A percentile compares a stretch with the other conserved stretches of the same genome.
phyloP scores from a whole-genome alignment of 2,329 filamentous ascomycete genomes.

The Trichocomaceae sp. region DNA sequence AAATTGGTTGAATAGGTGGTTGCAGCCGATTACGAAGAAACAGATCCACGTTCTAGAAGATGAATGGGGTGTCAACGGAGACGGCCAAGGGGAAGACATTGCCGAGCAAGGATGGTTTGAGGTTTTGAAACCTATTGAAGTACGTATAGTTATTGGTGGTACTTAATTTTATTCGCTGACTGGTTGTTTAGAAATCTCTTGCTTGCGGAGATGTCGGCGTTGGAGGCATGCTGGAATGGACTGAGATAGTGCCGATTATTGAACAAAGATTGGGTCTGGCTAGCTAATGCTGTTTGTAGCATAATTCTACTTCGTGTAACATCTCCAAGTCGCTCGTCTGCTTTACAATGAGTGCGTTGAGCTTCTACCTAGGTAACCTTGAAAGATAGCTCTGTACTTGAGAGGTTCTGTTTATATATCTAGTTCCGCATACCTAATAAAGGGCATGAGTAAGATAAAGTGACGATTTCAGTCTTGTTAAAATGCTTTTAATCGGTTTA shows the following conservation, averaged over 20 bases:
- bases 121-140: conserved; percentile 61
- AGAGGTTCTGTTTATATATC: not conserved
- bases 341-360: too few relatives aligned
- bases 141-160: not conserved
- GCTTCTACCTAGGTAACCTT: too few relatives aligned
- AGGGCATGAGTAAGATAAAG: too few relatives aligned
- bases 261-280: conserved; percentile 36
- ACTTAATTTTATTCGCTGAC: not conserved
- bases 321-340: too few relatives aligned
- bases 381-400: too few relatives aligned
- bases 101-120: conserved; percentile 55
- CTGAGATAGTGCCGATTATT: conserved; percentile 61
- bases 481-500: too few relatives aligned
- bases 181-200: conserved; percentile 52
- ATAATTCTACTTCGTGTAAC: not conserved
- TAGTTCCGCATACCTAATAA: too few relatives aligned
- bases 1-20: conserved; percentile 44
- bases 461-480: too few relatives aligned
- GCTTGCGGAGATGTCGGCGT: conserved; percentile 79
- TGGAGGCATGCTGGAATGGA: conserved; percentile 80
- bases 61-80: conserved; percentile 52
- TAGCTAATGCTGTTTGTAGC: not conserved
- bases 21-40: conserved; percentile 69
- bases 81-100: conserved; percentile 23
- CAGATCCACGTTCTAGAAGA: conserved; percentile 67